These are phyloP conservation scores for Micromonas commoda DNA, from an alignment of 139 green algal genomes.

Conservation along the genomic window DNA sequence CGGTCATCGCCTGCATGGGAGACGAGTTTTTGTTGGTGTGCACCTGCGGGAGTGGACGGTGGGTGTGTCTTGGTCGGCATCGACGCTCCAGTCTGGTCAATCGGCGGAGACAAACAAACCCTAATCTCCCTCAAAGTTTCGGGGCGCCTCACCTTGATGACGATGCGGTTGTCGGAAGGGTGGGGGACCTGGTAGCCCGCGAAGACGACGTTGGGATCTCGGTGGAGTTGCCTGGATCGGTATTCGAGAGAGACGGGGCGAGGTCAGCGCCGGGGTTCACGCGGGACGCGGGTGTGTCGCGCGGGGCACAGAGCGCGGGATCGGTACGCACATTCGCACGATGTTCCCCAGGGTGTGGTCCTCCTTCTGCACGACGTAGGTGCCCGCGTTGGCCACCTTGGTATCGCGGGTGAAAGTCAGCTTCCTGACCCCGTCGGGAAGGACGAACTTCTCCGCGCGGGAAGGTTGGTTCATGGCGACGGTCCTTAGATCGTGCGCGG, in stretches of 20 bases:
- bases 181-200: slow-evolving; percentile 90
- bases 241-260: not conserved
- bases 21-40: slow-evolving; percentile 31
- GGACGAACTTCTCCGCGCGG: slow-evolving; percentile 82
- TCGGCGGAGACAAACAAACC: not conserved
- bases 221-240: slow-evolving; percentile 41
- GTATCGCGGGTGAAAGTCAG: slow-evolving; percentile 70
- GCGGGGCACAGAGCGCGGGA: not conserved
- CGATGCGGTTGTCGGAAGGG: slow-evolving; percentile 78
- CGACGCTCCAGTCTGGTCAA: too few relatives aligned
- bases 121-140: not conserved
- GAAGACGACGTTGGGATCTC: slow-evolving; percentile 66
- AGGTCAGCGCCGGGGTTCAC: slow-evolving; percentile 2
- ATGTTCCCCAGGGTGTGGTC: slow-evolving; percentile 94
- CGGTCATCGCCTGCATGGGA: slow-evolving; percentile 23
- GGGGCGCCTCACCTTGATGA: slow-evolving; percentile 50
- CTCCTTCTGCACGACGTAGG: slow-evolving; percentile 76
- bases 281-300: not conserved
- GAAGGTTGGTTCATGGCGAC: slow-evolving; percentile 72
- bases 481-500: not conserved
- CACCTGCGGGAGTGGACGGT: slow-evolving; percentile 4
- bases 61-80: too few relatives aligned
- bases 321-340: slow-evolving; percentile 61
- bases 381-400: slow-evolving; percentile 77
- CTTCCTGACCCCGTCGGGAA: slow-evolving; percentile 74